phyloP scores from a whole-genome alignment of 164 flowering plant genomes.

The Pachysandra terminalis region DNA sequence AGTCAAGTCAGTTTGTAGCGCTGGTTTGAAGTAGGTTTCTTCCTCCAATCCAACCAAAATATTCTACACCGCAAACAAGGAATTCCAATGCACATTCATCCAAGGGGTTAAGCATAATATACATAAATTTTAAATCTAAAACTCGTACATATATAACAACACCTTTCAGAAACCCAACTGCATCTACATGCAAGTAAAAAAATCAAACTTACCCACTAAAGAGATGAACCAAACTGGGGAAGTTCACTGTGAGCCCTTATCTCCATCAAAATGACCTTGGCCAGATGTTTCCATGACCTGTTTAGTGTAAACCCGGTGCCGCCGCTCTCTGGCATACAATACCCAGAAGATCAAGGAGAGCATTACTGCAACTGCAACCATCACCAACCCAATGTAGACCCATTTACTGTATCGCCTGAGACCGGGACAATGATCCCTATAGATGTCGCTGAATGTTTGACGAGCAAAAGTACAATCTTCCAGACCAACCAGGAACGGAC shows the following conservation, averaged over 20 bases:
- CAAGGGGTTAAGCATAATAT: no score
- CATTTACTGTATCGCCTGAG: constrained; percentile 34
- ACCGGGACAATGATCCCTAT: constrained; percentile 34
- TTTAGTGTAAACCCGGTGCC: constrained; percentile 34
- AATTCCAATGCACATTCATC: no score
- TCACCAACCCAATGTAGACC: constrained; percentile 42
- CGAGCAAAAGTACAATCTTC: constrained; percentile 55
- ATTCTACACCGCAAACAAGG: no score
- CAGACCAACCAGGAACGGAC: constrained; percentile 41
- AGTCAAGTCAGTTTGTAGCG: no score
- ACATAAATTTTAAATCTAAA: no score
- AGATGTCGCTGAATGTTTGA: constrained; percentile 34
- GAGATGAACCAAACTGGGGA: not conserved
- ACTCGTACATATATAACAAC: no score
- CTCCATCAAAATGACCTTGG: not conserved
- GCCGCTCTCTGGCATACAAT: constrained; percentile 43
- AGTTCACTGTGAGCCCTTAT: constrained; percentile 8
- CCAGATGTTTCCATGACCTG: not conserved
- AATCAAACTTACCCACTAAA: not conserved
- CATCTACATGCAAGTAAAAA: not conserved
- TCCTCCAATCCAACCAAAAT: no score
- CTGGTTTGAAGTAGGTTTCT: no score
- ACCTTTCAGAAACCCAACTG: no score
- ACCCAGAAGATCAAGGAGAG: constrained; percentile 55
- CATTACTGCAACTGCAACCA: constrained; percentile 50